Percentiles rank a stretch among this genome's conserved stretches.
Evolutionary conservation across 2,329 filamentous ascomycete genomes (phyloP).

Genomic region (Alternaria triticina): DNA sequence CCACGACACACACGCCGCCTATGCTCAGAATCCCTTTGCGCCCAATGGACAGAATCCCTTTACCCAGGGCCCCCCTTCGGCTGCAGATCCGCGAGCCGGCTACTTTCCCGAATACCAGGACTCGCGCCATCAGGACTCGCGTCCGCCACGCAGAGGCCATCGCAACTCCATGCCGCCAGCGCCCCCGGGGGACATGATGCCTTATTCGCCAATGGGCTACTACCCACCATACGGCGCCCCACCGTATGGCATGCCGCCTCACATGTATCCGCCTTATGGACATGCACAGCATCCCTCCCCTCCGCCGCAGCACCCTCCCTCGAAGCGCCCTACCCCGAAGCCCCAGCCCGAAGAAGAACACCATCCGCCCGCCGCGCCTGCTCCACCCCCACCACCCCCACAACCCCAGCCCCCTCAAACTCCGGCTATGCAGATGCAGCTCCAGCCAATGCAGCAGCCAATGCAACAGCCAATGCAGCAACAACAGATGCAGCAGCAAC

Average conservation of each 20-base stretch:
- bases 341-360: conserved; percentile 28
- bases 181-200: conserved; percentile 43
- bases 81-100: conserved; percentile 28
- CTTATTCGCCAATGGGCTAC: conserved; percentile 35
- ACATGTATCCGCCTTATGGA: conserved; percentile 35
- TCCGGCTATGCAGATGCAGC: conserved; percentile 10
- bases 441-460: conserved; percentile 12
- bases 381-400: conserved; percentile 20
- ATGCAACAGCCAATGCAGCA: conserved; percentile 6
- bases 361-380: conserved; percentile 32
- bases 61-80: conserved; percentile 27
- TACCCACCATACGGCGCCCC: conserved; percentile 37
- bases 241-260: conserved; percentile 36
- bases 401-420: conserved; percentile 19
- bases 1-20: conserved; percentile 46
- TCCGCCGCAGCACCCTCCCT: conserved; percentile 32
- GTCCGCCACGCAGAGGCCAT: conserved; percentile 30
- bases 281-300: conserved; percentile 32
- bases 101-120: conserved; percentile 46
- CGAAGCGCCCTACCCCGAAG: conserved; percentile 38
- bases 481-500: conserved; percentile 16
- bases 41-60: conserved; percentile 36
- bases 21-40: conserved; percentile 43
- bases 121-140: conserved; percentile 12
- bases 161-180: conserved; percentile 45